Base-by-base conservation (phyloP, 2,329 filamentous ascomycete genomes). In the Macroventuria anomochaeta region DNA sequence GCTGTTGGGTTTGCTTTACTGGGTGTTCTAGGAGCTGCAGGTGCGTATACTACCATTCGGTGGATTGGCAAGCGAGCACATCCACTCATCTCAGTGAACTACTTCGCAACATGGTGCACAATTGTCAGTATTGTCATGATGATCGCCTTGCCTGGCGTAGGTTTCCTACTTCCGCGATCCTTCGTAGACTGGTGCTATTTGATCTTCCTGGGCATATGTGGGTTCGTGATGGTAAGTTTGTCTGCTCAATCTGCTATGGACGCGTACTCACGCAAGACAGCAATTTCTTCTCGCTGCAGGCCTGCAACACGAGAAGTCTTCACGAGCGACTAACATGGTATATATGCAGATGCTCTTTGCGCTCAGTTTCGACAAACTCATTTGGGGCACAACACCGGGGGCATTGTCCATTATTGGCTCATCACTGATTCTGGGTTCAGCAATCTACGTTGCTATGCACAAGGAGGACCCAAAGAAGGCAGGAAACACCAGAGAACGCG, bases 251-350 rank as follows among this genome's bases (percentile, higher is more conserved):
- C 1, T 18, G 15, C 20, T 0, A 7, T 2, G 20, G 10, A 1
- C 1, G 13, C 15, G 7, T 13, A 29, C 18, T 40, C 8, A 38
- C 13, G 1, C 10, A 2, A 2, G 5, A 8, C 40, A 80, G 78
- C 93, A 96, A 81, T 91, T 91, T 62, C 80, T 96, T n/a, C 78
- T 96, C 15, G 95, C 92, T 1, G 83, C 85, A 0, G 91, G 91
- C 0, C 76, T 97, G 40, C 81, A 88, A 20, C 85, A 88, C 56
- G 89, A 93, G 66, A 88, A 88, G 57, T 82, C 81, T 1, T 77
- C 77, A 3, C 79, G 83, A 17, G 85, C 85, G 2, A 88, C 85
- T 0, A 85, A 85, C 48, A 88, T 89, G 85, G 77, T 87, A 0
- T 90, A 89, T 66, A 85, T 82, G 38, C 85, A 88, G 69, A 88